Percentiles rank a stretch among this genome's conserved stretches.
Conservation (phyloP, 2,329 filamentous ascomycete species). For the Neophaeococcomyces aloes region DNA sequence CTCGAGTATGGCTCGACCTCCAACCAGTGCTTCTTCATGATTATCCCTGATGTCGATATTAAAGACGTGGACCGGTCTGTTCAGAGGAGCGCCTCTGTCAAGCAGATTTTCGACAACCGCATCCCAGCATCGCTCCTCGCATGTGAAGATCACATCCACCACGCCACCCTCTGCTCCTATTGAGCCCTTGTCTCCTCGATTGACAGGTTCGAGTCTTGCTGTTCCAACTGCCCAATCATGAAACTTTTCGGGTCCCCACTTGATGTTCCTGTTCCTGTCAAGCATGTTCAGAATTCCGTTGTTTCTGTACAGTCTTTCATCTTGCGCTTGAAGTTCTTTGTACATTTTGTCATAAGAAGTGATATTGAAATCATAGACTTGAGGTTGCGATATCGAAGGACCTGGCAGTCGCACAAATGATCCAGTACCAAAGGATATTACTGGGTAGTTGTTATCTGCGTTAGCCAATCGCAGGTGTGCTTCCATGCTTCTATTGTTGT, state of each 20-base stretch:
- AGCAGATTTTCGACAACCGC: conserved; percentile 90
- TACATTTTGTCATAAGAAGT: conserved; percentile 94
- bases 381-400: conserved; percentile 81
- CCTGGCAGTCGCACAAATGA: conserved; percentile 88
- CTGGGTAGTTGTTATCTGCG: conserved; percentile 76
- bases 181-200: conserved; percentile 61
- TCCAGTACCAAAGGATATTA: conserved; percentile 94
- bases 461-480: conserved; percentile 87
- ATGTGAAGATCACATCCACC: conserved; percentile 91
- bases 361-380: conserved; percentile 96
- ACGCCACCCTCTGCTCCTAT: conserved; percentile 76
- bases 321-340: conserved; percentile 76
- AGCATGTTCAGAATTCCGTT: conserved; percentile 97
- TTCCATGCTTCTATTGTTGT: conserved; percentile 99
- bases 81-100: conserved; percentile 72
- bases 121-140: conserved; percentile 96
- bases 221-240: conserved; percentile 91
- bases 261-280: conserved; percentile 78
- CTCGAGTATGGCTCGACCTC: conserved; percentile 84
- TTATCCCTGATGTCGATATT: conserved; percentile 98
- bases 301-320: conserved; percentile 73
- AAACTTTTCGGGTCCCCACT: conserved; percentile 93
- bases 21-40: conserved; percentile 87
- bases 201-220: conserved; percentile 64
- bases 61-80: conserved; percentile 91